Evolutionary conservation across 2,329 filamentous ascomycete species (phyloP).

Genomic region (Exserohilum turcica): DNA sequence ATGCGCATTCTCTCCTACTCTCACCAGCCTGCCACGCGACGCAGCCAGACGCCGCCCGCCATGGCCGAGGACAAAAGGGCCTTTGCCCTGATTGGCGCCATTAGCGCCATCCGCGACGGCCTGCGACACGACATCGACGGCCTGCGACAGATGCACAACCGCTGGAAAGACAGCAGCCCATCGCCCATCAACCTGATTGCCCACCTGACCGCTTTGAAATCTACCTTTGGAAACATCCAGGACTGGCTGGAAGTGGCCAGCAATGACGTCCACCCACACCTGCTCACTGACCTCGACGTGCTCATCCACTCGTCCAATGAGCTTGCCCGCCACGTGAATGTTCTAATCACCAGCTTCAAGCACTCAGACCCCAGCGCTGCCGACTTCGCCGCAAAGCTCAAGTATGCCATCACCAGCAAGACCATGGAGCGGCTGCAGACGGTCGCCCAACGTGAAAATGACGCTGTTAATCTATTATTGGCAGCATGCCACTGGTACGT

Average conservation of each 20-base stretch:
- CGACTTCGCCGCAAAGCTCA: constrained; percentile 42
- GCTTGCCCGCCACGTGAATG: constrained; percentile 39
- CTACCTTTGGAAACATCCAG: constrained; percentile 41
- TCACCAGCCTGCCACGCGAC: constrained; percentile 19
- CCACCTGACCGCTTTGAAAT: constrained; percentile 42
- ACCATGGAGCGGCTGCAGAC: constrained; percentile 40
- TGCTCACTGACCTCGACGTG: constrained; percentile 43
- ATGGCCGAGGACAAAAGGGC: constrained; percentile 37
- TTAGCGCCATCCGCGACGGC: constrained; percentile 37
- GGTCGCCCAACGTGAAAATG: constrained; percentile 42
- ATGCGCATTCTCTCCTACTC: constrained; percentile 3
- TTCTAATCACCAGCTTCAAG: constrained; percentile 29
- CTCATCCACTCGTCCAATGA: constrained; percentile 39
- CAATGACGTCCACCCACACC: constrained; percentile 42
- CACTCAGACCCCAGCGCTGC: constrained; percentile 40
- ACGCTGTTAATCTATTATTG: constrained; percentile 40
- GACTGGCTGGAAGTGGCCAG: constrained; percentile 44
- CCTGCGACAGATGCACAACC: constrained; percentile 44
- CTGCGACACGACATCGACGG: constrained; percentile 41
- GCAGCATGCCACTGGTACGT: constrained; percentile 41
- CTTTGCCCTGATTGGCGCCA: constrained; percentile 35
- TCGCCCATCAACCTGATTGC: constrained; percentile 46
- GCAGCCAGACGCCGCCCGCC: constrained; percentile 23
- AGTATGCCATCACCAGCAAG: constrained; percentile 36
- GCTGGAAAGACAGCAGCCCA: constrained; percentile 37